Evolutionary conservation across 805 yeast genomes (phyloP), one percentile per base, ranked within the genome.

Genomic region (Wickerhamiella allomyrinae): DNA sequence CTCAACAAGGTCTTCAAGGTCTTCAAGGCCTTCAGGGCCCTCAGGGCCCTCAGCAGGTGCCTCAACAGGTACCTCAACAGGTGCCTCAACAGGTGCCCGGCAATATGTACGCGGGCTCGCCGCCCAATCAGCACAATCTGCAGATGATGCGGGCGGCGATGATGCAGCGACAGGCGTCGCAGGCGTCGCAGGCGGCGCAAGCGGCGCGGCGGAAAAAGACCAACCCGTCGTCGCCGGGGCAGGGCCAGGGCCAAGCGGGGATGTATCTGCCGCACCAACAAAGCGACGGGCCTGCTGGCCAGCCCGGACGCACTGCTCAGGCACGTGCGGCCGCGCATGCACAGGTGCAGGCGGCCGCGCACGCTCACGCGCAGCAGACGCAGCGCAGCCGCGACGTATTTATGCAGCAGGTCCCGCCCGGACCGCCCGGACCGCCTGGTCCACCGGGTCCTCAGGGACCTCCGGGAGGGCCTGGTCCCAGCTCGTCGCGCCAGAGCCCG

Each of bases 401-500:
- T n/a, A 29, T 25, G 20, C 44, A 36, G 37, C 44, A 23, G 23
- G 22, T 29, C 20, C 27, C 13, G 15, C 31, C 23, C 23, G 7
- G 17, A 34, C 19, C 19, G 14, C n/a, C n/a, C n/a, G n/a, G n/a
- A n/a, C n/a, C n/a, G n/a, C n/a, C n/a, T n/a, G n/a, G n/a, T n/a
- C 19, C 21, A 9, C 44, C 15, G 27, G 31, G 25, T 19, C 24
- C 23, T 3, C 35, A 39, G 17, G 35, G 15, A 8, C 17, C n/a
- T 3, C 21, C 19, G 31, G 42, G 19, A 34, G 37, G 17, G 42
- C 37, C 17, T 40, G 36, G 33, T 27, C 25, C 6, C 34, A 33
- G 13, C 40, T 42, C 19, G 35, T 29, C 5, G 41, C 44, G 1
- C 43, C 42, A 20, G 40, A 34, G 20, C 25, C 20, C 15, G 5